A percentile compares a stretch with the other conserved stretches of the same genome.
phyloP scores from a whole-genome alignment of 2,329 filamentous ascomycete genomes.

The Botrytis paeoniae region DNA sequence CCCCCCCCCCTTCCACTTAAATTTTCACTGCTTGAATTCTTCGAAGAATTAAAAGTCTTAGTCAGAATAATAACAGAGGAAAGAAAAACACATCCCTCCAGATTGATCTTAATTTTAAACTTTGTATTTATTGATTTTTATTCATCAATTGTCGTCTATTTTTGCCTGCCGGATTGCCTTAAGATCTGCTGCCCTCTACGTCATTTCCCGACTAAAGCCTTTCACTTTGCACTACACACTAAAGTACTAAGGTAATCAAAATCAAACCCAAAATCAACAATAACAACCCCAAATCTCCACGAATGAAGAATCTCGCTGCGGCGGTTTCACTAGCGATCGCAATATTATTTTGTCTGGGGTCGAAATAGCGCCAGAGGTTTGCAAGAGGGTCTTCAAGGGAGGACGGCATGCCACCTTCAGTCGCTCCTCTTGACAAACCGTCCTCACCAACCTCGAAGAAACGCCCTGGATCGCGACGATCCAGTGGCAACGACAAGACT shows the following conservation, averaged over 20 bases:
- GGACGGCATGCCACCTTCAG: slow-evolving; percentile 35
- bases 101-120: background rate
- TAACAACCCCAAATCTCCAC: background rate
- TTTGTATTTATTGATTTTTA: background rate
- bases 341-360: slow-evolving; percentile 16
- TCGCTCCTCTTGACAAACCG: slow-evolving; percentile 36
- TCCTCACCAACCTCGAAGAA: slow-evolving; percentile 30
- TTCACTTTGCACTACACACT: slow-evolving; percentile 8
- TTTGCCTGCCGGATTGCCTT: slow-evolving; percentile 11
- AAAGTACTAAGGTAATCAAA: background rate
- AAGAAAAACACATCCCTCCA: background rate
- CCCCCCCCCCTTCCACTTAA: background rate
- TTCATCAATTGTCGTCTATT: background rate
- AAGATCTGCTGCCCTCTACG: slow-evolving; percentile 11
- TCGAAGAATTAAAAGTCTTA: background rate
- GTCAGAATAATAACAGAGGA: background rate
- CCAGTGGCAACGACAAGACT: slow-evolving; percentile 32
- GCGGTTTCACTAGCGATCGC: slow-evolving; percentile 20
- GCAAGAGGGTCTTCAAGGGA: slow-evolving; percentile 18
- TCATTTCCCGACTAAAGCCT: slow-evolving; percentile 12
- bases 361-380: slow-evolving; percentile 21
- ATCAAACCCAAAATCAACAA: slow-evolving; percentile 6
- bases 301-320: slow-evolving; percentile 17
- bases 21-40: background rate
- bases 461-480: slow-evolving; percentile 24